Evolutionary conservation across 805 yeast species (phyloP).

Genomic region (Myxozyma kluyveri): DNA sequence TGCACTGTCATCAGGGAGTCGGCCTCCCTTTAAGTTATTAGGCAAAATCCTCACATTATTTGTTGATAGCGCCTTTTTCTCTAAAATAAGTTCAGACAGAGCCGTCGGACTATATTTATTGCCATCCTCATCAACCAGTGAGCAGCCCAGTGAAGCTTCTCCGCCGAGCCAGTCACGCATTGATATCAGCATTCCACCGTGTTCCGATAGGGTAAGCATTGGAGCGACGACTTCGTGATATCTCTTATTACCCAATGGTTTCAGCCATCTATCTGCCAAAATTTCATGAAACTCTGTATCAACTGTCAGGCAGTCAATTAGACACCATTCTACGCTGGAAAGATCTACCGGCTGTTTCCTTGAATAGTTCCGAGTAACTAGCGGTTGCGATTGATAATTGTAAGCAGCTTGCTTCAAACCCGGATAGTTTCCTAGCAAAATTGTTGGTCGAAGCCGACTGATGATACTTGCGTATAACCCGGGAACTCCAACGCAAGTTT

Average conservation of each 20-base stretch:
- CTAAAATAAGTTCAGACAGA: constrained; percentile 66
- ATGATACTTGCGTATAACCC: constrained; percentile 84
- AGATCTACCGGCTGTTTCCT: constrained; percentile 73
- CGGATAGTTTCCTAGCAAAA: constrained; percentile 79
- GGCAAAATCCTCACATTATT: constrained; percentile 68
- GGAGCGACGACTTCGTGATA: constrained; percentile 83
- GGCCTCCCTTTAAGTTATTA: constrained; percentile 38
- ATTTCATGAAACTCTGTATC: constrained; percentile 92
- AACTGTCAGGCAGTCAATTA: constrained; percentile 81
- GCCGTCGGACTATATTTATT: constrained; percentile 43
- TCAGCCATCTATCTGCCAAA: constrained; percentile 82
- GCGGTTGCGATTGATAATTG: constrained; percentile 88
- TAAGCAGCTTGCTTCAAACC: constrained; percentile 87
- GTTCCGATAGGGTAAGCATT: constrained; percentile 80
- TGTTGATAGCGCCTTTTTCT: constrained; percentile 67
- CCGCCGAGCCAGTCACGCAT: constrained; percentile 87
- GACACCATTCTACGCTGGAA: constrained; percentile 79
- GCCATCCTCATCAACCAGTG: constrained; percentile 41
- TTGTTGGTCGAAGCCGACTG: constrained; percentile 65
- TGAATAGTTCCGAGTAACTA: constrained; percentile 73
- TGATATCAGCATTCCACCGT: constrained; percentile 93
- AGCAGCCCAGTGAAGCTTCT: constrained; percentile 49
- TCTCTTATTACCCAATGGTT: constrained; percentile 80
- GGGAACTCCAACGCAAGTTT: constrained; percentile 66
- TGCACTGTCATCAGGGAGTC: constrained; percentile 32